Evolutionary conservation across 805 yeast genomes (phyloP).

Genomic region (Suhomyces sp.): DNA sequence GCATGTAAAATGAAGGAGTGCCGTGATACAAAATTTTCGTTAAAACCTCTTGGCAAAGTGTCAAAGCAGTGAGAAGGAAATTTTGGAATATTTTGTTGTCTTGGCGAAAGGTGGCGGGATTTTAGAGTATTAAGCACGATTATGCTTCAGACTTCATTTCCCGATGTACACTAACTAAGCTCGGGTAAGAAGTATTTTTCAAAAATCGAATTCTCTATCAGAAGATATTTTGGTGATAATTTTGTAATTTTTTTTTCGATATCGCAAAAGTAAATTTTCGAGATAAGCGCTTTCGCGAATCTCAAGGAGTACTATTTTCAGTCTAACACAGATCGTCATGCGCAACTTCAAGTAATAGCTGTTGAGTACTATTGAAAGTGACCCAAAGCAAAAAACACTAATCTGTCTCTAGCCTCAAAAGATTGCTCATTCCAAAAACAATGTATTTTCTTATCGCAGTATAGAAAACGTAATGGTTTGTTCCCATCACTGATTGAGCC

Average conservation of each 20-base stretch:
- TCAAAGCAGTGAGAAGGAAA: not conserved
- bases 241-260: not conserved
- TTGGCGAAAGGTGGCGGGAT: not conserved
- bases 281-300: not conserved
- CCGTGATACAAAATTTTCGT: not conserved
- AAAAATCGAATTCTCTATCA: not conserved
- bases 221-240: not conserved
- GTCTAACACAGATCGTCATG: not conserved
- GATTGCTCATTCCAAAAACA: no score
- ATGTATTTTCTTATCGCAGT: not conserved
- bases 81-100: not conserved
- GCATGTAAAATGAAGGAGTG: not conserved
- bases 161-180: no score
- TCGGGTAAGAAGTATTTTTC: not conserved
- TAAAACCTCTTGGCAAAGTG: not conserved
- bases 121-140: not conserved
- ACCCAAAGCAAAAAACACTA: not conserved
- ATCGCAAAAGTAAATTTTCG: not conserved
- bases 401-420: no score
- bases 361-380: not conserved
- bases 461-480: not conserved
- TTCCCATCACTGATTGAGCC: not conserved
- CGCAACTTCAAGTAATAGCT: not conserved
- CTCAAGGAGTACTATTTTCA: not conserved
- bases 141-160: not conserved